Evolutionary conservation across 1,284 basidiomycete species (phyloP).

Genomic region (Ustilago sp.): DNA sequence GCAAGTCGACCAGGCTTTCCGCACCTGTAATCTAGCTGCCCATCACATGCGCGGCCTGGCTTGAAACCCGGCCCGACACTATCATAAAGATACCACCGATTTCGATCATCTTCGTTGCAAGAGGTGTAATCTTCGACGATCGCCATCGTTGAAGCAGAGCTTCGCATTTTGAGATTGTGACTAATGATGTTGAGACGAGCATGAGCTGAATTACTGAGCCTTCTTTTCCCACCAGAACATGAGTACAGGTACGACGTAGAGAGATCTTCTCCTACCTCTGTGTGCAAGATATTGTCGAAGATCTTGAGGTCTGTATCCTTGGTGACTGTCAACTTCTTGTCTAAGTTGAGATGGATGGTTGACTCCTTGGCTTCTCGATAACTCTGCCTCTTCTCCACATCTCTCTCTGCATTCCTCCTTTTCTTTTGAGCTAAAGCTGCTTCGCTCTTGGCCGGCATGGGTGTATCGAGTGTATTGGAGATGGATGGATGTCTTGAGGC

Average conservation of each 20-base stretch:
- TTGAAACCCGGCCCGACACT: not conserved
- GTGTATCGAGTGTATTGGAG: not conserved
- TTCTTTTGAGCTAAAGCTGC: not conserved
- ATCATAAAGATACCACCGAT: not conserved
- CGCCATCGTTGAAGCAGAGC: not conserved
- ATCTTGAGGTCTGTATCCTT: not conserved
- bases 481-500: not conserved
- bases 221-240: not conserved
- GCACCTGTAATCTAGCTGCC: slow-evolving; percentile 26
- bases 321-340: not conserved
- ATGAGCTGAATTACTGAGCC: slow-evolving; percentile 1
- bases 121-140: not conserved
- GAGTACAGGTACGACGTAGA: not conserved
- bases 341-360: not conserved
- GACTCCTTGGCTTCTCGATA: slow-evolving; percentile 2
- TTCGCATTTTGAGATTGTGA: not conserved
- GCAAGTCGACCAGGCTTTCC: not conserved
- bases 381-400: not conserved
- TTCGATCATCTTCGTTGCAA: not conserved
- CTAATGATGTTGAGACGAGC: not conserved
- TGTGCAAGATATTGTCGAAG: not conserved
- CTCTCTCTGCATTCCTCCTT: slow-evolving; percentile 5
- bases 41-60: slow-evolving; percentile 1
- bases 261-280: slow-evolving; percentile 3
- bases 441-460: not conserved